A percentile compares a stretch with the other conserved stretches of the same genome.
Evolutionary conservation across 1,139 yeast genomes (phyloP).

Genomic region (Saccharomyces hybrid): DNA sequence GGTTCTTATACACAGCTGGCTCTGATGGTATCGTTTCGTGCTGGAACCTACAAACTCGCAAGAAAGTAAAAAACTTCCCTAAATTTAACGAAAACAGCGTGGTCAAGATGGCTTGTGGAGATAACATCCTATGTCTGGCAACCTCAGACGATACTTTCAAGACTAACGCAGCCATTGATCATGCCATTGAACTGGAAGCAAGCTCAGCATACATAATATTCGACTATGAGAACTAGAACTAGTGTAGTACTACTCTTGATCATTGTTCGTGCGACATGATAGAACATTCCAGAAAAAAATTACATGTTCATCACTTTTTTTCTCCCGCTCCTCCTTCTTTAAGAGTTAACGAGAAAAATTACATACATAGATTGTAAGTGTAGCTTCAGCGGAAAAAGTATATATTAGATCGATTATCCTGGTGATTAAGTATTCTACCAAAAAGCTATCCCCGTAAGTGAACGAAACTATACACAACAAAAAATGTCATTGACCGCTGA

Average conservation of each 20-base stretch:
- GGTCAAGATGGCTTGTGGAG: slow-evolving; percentile 40
- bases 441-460: not conserved
- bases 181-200: slow-evolving; percentile 19
- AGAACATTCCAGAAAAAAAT: slow-evolving; percentile 14
- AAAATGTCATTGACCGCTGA: slow-evolving; percentile 46
- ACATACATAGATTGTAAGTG: not conserved
- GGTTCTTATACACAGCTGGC: slow-evolving; percentile 65
- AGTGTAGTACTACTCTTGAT: not conserved
- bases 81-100: slow-evolving; percentile 44
- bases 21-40: slow-evolving; percentile 68
- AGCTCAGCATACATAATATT: slow-evolving; percentile 21
- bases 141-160: slow-evolving; percentile 55
- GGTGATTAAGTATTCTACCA: not conserved
- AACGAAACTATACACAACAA: not conserved
- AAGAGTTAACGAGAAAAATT: slow-evolving; percentile 2
- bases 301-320: slow-evolving; percentile 4
- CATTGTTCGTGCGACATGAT: slow-evolving; percentile 2
- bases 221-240: not conserved
- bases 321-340: not conserved
- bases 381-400: not conserved
- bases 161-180: slow-evolving; percentile 26
- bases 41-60: slow-evolving; percentile 57
- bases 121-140: slow-evolving; percentile 46
- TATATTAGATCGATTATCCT: not conserved
- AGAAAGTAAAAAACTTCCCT: slow-evolving; percentile 50